Evolutionary conservation across 768 basidiomycete species (phyloP).

Genomic region (Aureoboletus auriporus): DNA sequence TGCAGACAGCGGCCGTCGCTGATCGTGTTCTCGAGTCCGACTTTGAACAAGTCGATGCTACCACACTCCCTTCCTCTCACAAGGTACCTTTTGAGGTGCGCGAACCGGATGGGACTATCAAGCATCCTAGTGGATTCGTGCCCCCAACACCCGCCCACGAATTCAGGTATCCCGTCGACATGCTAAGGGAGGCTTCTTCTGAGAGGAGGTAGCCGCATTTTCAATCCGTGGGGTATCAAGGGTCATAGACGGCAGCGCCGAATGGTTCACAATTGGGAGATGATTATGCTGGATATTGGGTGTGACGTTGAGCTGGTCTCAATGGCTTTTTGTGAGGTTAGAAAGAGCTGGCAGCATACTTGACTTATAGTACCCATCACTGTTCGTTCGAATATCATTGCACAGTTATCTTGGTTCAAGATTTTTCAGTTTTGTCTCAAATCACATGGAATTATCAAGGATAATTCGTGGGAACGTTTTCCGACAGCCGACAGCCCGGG

Average conservation of each 20-base stretch:
- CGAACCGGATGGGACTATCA: conserved; percentile 34
- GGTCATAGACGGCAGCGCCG: conserved; percentile 19
- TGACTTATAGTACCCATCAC: too few species aligned
- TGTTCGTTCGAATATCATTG: too few species aligned
- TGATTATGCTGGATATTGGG: too few species aligned
- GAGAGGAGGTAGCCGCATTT: conserved; percentile 9
- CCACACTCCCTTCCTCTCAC: conserved; percentile 21
- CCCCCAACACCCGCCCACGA: conserved; percentile 39
- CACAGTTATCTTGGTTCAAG: too few species aligned
- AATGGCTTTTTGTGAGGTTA: too few species aligned
- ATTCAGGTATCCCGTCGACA: conserved; percentile 24
- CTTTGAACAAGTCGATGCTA: conserved; percentile 23
- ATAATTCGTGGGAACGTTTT: too few species aligned
- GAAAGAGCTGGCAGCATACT: too few species aligned
- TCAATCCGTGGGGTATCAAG: conserved; percentile 13
- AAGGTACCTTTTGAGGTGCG: conserved; percentile 43
- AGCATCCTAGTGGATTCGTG: conserved; percentile 41
- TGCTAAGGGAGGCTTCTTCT: conserved; percentile 10
- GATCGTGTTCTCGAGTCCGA: conserved; percentile 30
- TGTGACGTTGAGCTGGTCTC: too few species aligned
- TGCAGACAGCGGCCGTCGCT: conserved; percentile 31
- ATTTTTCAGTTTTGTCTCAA: too few species aligned
- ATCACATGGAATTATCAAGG: too few species aligned
- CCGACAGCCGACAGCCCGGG: too few species aligned
- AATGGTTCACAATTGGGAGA: not conserved